Evolutionary conservation across 2,329 filamentous ascomycete species (phyloP).

Genomic region (Pseudogymnoascus sp.): DNA sequence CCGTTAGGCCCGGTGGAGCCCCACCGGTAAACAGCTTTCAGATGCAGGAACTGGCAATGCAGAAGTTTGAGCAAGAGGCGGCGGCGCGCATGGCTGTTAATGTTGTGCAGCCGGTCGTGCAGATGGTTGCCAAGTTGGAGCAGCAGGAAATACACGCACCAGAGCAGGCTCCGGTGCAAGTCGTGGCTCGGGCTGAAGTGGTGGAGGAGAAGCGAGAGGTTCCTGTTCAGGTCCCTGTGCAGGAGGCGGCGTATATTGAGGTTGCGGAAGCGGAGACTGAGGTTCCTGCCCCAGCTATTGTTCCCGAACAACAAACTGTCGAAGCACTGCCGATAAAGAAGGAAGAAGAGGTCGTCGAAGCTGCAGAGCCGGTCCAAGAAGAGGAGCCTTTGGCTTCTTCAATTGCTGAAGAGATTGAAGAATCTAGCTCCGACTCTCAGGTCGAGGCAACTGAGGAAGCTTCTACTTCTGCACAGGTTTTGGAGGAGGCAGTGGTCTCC

Average conservation of each 20-base stretch:
- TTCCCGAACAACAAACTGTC: not conserved
- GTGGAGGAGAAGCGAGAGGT: not conserved
- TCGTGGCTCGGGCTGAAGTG: not conserved
- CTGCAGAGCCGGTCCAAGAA: not conserved
- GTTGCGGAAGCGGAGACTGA: not conserved
- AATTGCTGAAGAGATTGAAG: not conserved
- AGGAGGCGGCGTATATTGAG: not conserved
- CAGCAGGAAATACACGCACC: not conserved
- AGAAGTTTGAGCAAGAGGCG: not conserved
- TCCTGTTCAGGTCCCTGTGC: not conserved
- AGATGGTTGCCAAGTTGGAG: not conserved
- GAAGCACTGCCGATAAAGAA: not conserved
- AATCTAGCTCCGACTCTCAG: not conserved
- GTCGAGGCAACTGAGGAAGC: not conserved
- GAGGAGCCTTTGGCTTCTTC: not conserved
- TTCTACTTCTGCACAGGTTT: not conserved
- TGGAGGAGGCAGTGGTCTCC: not conserved
- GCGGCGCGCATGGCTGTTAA: not conserved
- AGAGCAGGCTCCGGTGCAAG: not conserved
- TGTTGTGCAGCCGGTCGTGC: not conserved
- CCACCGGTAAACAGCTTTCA: constrained; percentile 2
- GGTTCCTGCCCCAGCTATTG: not conserved
- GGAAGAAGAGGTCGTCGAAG: not conserved
- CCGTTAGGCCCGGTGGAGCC: constrained; percentile 28
- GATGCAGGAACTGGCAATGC: not conserved